phyloP scores from a whole-genome alignment of 164 flowering plant genomes.

The Sedum album region DNA sequence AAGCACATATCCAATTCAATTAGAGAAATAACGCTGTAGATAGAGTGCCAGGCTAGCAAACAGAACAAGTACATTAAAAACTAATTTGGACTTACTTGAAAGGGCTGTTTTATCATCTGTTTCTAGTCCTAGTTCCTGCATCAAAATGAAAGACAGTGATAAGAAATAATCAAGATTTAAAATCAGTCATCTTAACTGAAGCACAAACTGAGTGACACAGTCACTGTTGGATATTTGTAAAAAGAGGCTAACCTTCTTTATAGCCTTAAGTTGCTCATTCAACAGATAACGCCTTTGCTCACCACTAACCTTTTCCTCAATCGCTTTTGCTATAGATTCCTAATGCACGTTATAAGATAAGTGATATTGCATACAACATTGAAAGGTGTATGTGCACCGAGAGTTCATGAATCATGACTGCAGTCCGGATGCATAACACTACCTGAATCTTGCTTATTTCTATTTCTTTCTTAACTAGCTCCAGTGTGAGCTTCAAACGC shows the following conservation, averaged over 20 bases:
- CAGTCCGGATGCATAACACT: neutral
- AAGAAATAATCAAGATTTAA: neutral
- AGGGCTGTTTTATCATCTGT: no score
- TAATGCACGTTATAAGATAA: constrained; percentile 16
- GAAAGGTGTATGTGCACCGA: constrained; percentile 1
- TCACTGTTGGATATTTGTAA: neutral
- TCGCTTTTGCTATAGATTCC: constrained; percentile 97
- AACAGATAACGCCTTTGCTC: no score
- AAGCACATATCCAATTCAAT: no score
- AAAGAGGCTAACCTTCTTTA: constrained; percentile 60
- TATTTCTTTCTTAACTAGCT: no score
- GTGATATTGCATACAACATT: neutral
- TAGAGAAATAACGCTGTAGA: neutral
- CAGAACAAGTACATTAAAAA: neutral
- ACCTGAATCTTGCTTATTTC: no score
- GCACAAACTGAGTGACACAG: neutral
- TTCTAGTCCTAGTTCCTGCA: no score
- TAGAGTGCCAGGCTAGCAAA: no score
- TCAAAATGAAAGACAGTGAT: constrained; percentile 14
- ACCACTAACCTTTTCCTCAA: no score
- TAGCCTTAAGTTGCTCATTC: no score
- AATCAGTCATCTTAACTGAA: neutral
- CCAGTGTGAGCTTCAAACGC: constrained; percentile 75
- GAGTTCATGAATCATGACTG: constrained; percentile 3
- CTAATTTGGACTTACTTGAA: constrained; percentile 51